Conservation (phyloP, 2,329 filamentous ascomycete species). For the Aureobasidium leucospermi region DNA sequence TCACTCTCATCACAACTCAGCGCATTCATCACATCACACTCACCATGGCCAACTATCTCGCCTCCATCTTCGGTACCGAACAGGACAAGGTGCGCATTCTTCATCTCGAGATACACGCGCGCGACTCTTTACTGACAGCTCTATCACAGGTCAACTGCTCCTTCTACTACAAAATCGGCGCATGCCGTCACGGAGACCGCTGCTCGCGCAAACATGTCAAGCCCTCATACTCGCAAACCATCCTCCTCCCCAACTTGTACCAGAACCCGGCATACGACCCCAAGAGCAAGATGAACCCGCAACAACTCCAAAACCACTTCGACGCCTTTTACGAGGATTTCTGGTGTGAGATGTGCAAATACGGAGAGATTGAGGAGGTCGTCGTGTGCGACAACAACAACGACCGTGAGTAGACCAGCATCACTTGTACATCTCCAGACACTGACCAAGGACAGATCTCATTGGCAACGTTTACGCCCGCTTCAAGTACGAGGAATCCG, state of each 20-base stretch:
- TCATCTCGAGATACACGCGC: not conserved
- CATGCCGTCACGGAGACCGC: conserved; percentile 94
- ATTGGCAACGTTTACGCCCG: conserved; percentile 99
- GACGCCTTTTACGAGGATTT: conserved; percentile 99
- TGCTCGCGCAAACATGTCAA: conserved; percentile 99
- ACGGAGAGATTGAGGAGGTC: conserved; percentile 92
- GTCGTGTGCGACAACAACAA: conserved; percentile 99
- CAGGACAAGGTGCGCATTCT: conserved; percentile 61
- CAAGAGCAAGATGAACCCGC: conserved; percentile 93
- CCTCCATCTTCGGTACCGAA: conserved; percentile 98
- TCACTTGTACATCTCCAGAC: not conserved
- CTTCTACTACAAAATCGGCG: conserved; percentile 99
- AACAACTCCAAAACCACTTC: conserved; percentile 97
- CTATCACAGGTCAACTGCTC: conserved; percentile 72
- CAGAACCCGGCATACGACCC: conserved; percentile 97
- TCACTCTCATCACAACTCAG: not conserved
- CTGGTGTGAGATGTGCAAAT: conserved; percentile 99
- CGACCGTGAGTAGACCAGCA: conserved; percentile 58
- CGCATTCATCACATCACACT: not conserved
- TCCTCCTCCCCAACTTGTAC: conserved; percentile 97
- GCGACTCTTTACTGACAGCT: not conserved
- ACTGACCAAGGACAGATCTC: conserved; percentile 52
- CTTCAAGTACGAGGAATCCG: conserved; percentile 98
- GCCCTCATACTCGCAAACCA: conserved; percentile 94
- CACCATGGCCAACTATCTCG: conserved; percentile 91